Evolutionary conservation across 2,329 filamentous ascomycete species (phyloP), one percentile per base, ranked within the genome.

Genomic region (Hypoxylon sp.): DNA sequence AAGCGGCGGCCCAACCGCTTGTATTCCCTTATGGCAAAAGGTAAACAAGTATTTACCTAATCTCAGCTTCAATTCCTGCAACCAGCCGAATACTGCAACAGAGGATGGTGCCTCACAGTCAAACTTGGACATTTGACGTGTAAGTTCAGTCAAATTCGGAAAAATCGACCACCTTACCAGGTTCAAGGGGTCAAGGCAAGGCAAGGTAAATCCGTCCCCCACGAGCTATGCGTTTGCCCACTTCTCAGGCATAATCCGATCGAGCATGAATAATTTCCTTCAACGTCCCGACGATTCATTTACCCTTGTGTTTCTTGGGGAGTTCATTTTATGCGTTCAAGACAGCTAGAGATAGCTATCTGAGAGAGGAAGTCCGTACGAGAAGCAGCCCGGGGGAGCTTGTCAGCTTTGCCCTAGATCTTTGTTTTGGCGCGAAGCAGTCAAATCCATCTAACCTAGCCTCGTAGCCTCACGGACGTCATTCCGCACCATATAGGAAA

Each of bases 191-290:
- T 2, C 46, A 19, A 54, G 39, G 47, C 29, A 39, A 65, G 31
- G 54, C 35, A 65, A 57, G 63, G 58, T 55, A 44, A 65, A 62
- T 56, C 46, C 35, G 15, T 58, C 56, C 46, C 51, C 55, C 56
- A 56, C 50, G 52, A 39, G 19, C 55, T 59, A 66, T 37, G 60
- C 31, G 62, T 31, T 62, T 39, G 46, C 57, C 65, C 66, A 62
- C 65, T 54, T 55, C 51, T 66, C 67, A 67, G 69, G 69, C 69
- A 71, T 71, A 69, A 71, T 67, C 69, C 69, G 69, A 71, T 71
- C 69, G 47, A 67, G 68, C 62, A 63, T 68, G 52, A 63, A 63
- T 68, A 65, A 68, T 68, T 62, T 70, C 68, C 68, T 54, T 21
- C 46, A 55, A 17, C 15, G n/a, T 55, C 59, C 62, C 68, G 58